Percentiles rank a stretch among this genome's conserved stretches.
phyloP scores from a whole-genome alignment of 306 rosid genomes.

The Cicer yamashitae region DNA sequence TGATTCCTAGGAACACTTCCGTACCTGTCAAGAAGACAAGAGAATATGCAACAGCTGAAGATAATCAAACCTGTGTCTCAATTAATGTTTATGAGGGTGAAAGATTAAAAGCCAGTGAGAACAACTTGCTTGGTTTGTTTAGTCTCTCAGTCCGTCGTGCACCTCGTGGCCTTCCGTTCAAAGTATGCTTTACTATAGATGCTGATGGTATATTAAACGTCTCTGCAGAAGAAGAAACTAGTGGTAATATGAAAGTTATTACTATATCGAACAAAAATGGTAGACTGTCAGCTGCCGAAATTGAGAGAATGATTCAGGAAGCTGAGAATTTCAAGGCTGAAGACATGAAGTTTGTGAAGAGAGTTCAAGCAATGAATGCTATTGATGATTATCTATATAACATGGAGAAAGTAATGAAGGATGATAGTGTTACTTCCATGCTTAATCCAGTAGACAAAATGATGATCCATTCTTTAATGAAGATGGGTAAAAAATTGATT shows the following conservation, averaged over 20 bases:
- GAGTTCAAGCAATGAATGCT: not conserved
- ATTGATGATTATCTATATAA: not conserved
- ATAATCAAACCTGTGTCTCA: not conserved
- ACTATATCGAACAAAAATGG: not conserved
- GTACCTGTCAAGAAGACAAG: not conserved
- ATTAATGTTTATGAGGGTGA: not conserved
- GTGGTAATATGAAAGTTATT: not conserved
- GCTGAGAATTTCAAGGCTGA: not conserved
- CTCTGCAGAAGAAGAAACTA: not conserved
- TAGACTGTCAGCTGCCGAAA: not conserved
- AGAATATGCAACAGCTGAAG: not conserved
- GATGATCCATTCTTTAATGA: not conserved
- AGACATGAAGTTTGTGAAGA: not conserved
- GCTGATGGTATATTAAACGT: conserved; percentile 2
- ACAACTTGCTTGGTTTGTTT: conserved; percentile 18
- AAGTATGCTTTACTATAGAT: not conserved
- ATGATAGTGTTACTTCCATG: not conserved
- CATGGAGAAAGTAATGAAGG: not conserved
- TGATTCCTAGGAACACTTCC: not conserved
- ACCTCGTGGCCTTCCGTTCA: not conserved
- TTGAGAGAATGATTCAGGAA: not conserved
- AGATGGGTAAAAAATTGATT: not conserved
- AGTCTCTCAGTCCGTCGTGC: not conserved
- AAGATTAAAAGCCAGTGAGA: not conserved
- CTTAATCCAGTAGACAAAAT: not conserved